Evolutionary conservation across 2,329 filamentous ascomycete species (phyloP).

Genomic region (Arthrocladium fulminans): DNA sequence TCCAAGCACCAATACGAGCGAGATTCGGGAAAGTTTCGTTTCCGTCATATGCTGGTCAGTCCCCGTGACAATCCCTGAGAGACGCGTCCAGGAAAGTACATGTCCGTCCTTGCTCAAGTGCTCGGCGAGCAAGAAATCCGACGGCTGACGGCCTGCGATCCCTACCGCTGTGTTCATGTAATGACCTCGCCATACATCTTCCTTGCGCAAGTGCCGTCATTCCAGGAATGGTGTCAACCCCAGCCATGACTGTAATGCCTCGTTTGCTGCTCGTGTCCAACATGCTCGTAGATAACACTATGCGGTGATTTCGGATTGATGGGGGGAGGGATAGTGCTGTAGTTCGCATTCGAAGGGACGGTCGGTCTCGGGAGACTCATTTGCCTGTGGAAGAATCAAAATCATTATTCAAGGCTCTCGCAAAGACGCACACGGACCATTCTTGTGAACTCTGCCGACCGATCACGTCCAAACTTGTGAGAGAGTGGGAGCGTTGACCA

Average conservation of each 20-base stretch:
- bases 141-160: no score
- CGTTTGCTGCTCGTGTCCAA: background rate
- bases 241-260: conserved; percentile 2
- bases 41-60: no score
- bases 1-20: no score
- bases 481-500: conserved; percentile 17
- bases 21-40: no score
- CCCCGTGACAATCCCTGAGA: no score
- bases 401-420: conserved; percentile 7
- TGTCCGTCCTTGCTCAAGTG: no score
- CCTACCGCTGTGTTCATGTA: background rate
- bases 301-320: background rate
- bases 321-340: conserved; percentile 3
- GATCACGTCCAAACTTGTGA: conserved; percentile 22
- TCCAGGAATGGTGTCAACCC: background rate
- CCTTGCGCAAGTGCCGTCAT: background rate
- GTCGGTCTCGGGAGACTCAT: conserved; percentile 1
- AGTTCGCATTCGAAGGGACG: conserved; percentile 1
- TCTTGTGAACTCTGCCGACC: background rate
- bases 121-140: no score
- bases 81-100: no score
- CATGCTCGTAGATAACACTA: background rate
- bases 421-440: conserved; percentile 2
- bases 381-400: conserved; percentile 8
- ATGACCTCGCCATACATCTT: background rate